A percentile compares a stretch with the other conserved stretches of the same genome.
These are phyloP conservation scores for Penicillium subrubescens DNA, from an alignment of 495 filamentous ascomycete species.

Conservation along the genomic window DNA sequence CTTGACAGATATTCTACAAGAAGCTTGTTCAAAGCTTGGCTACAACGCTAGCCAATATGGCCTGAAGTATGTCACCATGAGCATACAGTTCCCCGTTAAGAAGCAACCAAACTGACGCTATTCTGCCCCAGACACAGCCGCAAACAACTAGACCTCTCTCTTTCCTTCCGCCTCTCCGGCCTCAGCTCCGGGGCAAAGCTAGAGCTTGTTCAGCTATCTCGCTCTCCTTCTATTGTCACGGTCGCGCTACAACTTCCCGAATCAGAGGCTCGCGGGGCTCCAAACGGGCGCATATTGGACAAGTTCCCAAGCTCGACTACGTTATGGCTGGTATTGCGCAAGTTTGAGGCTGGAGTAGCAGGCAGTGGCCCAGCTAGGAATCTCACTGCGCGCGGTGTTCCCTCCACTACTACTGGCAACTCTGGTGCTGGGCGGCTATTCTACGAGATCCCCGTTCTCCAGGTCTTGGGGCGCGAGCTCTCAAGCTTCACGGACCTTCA, in stretches of 20 bases:
- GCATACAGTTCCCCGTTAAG: neutral
- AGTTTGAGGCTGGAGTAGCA: slow-evolving; percentile 74
- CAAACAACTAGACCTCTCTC: slow-evolving; percentile 81
- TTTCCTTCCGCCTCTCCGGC: slow-evolving; percentile 82
- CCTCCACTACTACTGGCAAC: slow-evolving; percentile 52
- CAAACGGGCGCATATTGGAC: slow-evolving; percentile 67
- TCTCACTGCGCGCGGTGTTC: slow-evolving; percentile 76
- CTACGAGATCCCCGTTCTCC: slow-evolving; percentile 84
- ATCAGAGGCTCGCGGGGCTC: slow-evolving; percentile 57
- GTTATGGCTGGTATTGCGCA: slow-evolving; percentile 83
- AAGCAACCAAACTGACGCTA: slow-evolving; percentile 10
- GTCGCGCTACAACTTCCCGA: slow-evolving; percentile 81
- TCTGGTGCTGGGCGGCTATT: slow-evolving; percentile 72
- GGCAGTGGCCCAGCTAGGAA: slow-evolving; percentile 60
- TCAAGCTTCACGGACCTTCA: slow-evolving; percentile 78
- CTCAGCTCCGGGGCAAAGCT: slow-evolving; percentile 85
- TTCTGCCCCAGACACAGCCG: slow-evolving; percentile 65
- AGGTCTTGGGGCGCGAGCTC: slow-evolving; percentile 76
- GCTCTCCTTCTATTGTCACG: slow-evolving; percentile 78
- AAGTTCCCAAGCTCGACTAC: slow-evolving; percentile 84
- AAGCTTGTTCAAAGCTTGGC: slow-evolving; percentile 81
- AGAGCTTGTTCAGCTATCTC: slow-evolving; percentile 83
- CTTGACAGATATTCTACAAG: slow-evolving; percentile 78
- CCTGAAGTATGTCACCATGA: slow-evolving; percentile 65
- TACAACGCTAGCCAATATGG: slow-evolving; percentile 72